These are phyloP conservation scores for Apium graveolens DNA, from an alignment of 129 eudicot species.

Conservation along the genomic window DNA sequence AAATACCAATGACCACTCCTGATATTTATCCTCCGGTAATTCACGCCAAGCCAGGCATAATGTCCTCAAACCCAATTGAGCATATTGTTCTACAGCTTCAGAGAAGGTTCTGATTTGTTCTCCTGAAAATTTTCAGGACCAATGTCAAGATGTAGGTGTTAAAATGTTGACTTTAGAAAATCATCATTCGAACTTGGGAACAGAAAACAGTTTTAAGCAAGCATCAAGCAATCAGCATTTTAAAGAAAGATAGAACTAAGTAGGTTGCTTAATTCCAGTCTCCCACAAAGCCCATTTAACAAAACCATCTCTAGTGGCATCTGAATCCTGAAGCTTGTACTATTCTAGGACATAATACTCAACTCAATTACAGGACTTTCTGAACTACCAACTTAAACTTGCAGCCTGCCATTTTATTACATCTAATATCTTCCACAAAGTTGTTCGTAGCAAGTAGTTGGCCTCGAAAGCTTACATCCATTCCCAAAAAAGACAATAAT, in stretches of 20 bases:
- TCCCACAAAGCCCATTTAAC: background rate
- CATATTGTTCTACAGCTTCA: conserved; percentile 93
- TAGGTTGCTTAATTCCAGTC: background rate
- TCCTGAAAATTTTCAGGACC: conserved; percentile 36
- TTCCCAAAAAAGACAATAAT: background rate
- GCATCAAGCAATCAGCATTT: background rate
- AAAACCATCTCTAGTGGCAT: background rate
- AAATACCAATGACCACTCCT: conserved; percentile 77
- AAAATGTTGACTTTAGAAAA: background rate
- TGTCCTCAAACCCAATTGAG: conserved; percentile 89
- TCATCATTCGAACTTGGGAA: background rate
- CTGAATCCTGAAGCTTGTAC: background rate
- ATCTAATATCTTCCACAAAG: background rate
- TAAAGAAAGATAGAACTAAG: background rate
- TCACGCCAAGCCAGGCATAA: conserved; percentile 97
- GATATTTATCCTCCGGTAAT: conserved; percentile 66
- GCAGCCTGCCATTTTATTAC: background rate
- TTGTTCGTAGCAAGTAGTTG: background rate
- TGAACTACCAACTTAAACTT: background rate
- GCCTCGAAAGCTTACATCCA: background rate
- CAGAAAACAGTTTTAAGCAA: background rate
- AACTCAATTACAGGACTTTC: background rate
- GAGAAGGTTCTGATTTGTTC: conserved; percentile 63
- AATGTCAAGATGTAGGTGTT: background rate
- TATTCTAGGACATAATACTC: background rate